These are phyloP conservation scores for Paraurostyla sp. DNA, from an alignment of 73 alveolate species.

Conservation along the genomic window DNA sequence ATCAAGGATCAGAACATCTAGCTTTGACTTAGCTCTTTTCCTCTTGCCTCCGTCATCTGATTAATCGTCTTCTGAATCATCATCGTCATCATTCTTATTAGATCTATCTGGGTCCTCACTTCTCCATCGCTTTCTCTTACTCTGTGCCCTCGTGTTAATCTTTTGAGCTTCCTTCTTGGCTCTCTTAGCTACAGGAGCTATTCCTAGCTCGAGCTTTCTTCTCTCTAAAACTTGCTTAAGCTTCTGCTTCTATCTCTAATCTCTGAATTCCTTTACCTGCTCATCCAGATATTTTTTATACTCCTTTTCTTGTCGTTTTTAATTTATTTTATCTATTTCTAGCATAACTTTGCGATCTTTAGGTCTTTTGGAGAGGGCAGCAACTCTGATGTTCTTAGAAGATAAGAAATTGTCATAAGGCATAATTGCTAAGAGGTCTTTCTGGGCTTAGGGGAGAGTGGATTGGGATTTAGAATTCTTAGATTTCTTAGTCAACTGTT, in stretches of 20 bases:
- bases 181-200: constrained; percentile 46
- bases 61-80: constrained; percentile 17
- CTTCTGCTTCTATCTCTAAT: not conserved
- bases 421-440: not conserved
- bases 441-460: not conserved
- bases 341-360: constrained; percentile 48
- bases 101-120: not conserved
- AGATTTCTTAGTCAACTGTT: not conserved
- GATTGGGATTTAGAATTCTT: not conserved
- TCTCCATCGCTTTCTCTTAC: constrained; percentile 21
- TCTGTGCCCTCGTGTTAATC: not conserved
- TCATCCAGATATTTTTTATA: constrained; percentile 35
- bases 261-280: constrained; percentile 39
- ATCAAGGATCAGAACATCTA: constrained; percentile 37
- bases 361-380: constrained; percentile 5
- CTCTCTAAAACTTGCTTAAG: constrained; percentile 66
- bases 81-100: not conserved
- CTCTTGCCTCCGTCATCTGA: constrained; percentile 1
- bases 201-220: constrained; percentile 71
- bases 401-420: constrained; percentile 31
- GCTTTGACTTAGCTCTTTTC: not conserved
- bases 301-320: constrained; percentile 39
- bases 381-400: constrained; percentile 7
- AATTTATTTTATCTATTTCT: constrained; percentile 51
- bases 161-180: not conserved